A percentile compares a stretch with the other conserved stretches of the same genome.
Evolutionary conservation across 2,329 filamentous ascomycete genomes (phyloP).

Genomic region (Cytospora paraplurivora): DNA sequence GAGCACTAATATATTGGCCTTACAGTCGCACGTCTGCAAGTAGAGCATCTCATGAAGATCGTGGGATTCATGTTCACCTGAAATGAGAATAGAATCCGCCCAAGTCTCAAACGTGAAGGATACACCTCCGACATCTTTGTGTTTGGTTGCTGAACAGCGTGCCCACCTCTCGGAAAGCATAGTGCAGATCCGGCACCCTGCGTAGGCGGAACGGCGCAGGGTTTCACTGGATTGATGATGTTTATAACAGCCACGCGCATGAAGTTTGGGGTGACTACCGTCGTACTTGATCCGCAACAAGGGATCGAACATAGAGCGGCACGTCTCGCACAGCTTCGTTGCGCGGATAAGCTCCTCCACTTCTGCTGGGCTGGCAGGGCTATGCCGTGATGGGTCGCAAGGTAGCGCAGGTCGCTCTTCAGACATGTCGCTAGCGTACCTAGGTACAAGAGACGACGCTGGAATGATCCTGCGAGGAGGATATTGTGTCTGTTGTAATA

Average conservation of each 20-base stretch:
- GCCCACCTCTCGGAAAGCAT: neutral
- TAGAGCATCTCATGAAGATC: no score
- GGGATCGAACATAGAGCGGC: neutral
- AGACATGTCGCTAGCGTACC: neutral
- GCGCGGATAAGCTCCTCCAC: neutral
- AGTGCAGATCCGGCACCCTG: neutral
- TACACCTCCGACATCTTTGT: neutral
- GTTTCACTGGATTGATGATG: neutral
- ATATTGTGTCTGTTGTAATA: no score
- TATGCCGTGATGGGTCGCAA: neutral
- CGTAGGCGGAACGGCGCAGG: neutral
- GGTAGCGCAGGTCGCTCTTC: neutral
- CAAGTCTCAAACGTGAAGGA: neutral
- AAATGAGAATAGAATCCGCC: neutral
- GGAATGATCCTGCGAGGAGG: no score
- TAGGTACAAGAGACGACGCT: neutral
- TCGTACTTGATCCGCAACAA: neutral
- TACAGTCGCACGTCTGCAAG: neutral
- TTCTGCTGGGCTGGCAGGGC: neutral
- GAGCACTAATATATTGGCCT: neutral
- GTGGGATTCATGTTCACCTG: no score
- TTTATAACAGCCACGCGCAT: no score
- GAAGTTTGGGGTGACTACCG: no score
- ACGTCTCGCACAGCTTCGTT: neutral
- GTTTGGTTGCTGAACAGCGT: neutral